Conservation (phyloP, 495 filamentous ascomycete species). For the Stereocaulon alpinum region DNA sequence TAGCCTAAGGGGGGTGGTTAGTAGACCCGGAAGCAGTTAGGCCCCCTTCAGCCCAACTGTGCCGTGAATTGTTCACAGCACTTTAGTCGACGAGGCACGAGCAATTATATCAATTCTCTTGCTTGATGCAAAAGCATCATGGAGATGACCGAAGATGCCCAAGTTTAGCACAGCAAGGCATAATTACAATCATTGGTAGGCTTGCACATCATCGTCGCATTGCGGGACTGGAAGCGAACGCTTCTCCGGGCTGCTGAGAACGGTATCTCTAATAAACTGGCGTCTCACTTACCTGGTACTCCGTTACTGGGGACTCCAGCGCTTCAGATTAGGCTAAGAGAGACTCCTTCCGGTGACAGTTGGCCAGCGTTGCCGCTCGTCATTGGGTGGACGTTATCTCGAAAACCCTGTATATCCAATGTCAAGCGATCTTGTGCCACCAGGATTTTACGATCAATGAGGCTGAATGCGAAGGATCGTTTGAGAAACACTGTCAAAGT, state of each 20-base stretch:
- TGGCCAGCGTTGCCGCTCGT: no score
- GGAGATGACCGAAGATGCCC: background rate
- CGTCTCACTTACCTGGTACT: background rate
- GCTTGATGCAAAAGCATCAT: background rate
- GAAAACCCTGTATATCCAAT: background rate
- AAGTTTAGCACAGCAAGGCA: conserved; percentile 6
- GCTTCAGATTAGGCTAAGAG: no score
- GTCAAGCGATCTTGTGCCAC: background rate
- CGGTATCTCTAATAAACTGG: background rate
- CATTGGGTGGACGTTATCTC: background rate
- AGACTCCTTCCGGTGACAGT: background rate
- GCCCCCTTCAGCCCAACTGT: background rate
- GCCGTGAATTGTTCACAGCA: conserved; percentile 7
- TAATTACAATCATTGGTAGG: background rate
- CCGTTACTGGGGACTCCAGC: no score
- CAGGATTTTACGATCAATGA: background rate
- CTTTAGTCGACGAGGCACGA: background rate
- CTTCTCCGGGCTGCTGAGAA: background rate
- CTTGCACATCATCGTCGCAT: background rate
- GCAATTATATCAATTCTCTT: background rate
- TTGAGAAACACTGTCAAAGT: background rate
- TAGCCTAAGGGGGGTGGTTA: no score
- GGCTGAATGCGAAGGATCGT: background rate
- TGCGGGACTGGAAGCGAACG: background rate
- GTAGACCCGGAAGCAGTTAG: background rate